These are phyloP conservation scores for Suhomyces canberraensis DNA, from an alignment of 805 yeast genomes.

Conservation along the genomic window DNA sequence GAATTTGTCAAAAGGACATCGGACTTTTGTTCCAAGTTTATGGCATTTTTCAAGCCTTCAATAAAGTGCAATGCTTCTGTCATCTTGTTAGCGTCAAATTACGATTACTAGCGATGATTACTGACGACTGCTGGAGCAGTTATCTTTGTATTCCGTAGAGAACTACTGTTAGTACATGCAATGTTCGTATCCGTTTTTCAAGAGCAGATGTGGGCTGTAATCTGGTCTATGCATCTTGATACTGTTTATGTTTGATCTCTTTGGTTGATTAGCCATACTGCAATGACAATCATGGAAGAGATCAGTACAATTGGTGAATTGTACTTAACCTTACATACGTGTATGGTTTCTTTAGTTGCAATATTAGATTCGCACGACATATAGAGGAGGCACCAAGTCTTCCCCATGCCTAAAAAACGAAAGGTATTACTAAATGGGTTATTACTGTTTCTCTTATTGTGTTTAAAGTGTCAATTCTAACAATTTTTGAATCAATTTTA, in stretches of 20 bases:
- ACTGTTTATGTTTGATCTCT: conserved; percentile 14
- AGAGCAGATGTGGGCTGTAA: conserved; percentile 12
- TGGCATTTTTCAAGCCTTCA: conserved; percentile 29
- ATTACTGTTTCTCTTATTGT: too few relatives aligned
- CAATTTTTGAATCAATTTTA: too few relatives aligned
- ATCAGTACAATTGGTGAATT: conserved; percentile 1
- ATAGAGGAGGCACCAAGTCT: too few relatives aligned
- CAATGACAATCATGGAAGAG: not conserved
- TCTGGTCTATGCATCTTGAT: conserved; percentile 27
- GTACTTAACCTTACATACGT: too few relatives aligned
- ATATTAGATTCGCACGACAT: too few relatives aligned
- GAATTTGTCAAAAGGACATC: conserved; percentile 32
- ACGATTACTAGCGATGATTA: too few relatives aligned
- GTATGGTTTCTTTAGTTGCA: too few relatives aligned
- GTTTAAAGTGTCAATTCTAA: too few relatives aligned
- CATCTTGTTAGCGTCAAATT: not conserved
- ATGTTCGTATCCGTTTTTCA: conserved; percentile 31
- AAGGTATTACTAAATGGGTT: too few relatives aligned
- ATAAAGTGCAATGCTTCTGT: conserved; percentile 2
- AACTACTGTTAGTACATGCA: conserved; percentile 2
- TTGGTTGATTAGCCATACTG: conserved; percentile 12
- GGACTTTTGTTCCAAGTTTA: conserved; percentile 34
- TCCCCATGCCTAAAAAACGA: too few relatives aligned
- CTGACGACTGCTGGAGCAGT: too few relatives aligned
- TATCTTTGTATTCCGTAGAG: too few relatives aligned